A percentile compares a stretch with the other conserved stretches of the same genome.
phyloP scores from a whole-genome alignment of 2,329 filamentous ascomycete genomes.

The Colletotrichum euphorbiae region DNA sequence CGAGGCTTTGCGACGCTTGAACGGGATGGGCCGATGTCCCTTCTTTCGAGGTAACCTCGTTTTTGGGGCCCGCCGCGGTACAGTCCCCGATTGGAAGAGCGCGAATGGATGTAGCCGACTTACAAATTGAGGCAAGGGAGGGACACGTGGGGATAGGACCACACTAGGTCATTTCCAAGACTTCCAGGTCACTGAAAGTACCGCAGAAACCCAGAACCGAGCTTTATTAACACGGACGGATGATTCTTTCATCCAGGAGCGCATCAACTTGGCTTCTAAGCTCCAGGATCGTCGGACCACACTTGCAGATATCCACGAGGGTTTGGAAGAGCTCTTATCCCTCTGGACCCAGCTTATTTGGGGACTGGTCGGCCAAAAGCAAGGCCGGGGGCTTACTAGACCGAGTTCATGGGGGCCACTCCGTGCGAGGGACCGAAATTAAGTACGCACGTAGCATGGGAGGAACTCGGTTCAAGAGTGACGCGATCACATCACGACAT shows the following conservation, averaged over 20 bases:
- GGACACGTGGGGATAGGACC: too few species aligned
- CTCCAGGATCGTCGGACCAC: neutral
- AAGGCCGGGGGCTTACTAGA: constrained; percentile 1
- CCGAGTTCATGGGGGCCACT: neutral
- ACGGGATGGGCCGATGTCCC: constrained; percentile 4
- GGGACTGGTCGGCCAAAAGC: neutral
- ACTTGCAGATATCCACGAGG: constrained; percentile 18
- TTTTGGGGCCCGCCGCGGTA: neutral
- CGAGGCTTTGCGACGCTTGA: too few species aligned
- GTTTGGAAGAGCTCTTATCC: neutral
- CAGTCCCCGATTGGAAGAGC: constrained; percentile 1
- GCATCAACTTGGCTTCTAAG: neutral
- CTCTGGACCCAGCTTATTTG: neutral
- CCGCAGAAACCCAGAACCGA: neutral
- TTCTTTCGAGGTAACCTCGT: neutral
- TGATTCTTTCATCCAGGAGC: neutral
- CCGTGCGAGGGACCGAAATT: constrained; percentile 18
- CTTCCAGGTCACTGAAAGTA: neutral
- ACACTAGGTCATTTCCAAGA: neutral
- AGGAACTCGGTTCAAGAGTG: neutral
- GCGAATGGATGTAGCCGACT: constrained; percentile 12
- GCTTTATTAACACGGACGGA: neutral
- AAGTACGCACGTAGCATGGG: constrained; percentile 7
- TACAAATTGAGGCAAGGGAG: too few species aligned
- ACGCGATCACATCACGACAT: neutral